Evolutionary conservation across 2,329 filamentous ascomycete species (phyloP).

Genomic region (Penicillium fuscoglaucum): DNA sequence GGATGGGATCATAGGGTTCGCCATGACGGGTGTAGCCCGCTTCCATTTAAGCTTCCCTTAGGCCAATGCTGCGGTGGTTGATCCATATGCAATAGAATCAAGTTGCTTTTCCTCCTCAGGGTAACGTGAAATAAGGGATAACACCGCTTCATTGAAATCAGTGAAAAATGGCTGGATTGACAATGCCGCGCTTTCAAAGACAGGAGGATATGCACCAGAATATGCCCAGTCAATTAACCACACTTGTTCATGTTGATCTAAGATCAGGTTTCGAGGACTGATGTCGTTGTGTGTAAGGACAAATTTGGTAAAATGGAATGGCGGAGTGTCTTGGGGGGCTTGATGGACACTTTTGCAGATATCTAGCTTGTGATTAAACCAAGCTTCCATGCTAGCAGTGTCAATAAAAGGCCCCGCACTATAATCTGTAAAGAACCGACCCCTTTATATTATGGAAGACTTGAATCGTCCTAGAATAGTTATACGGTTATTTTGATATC

Average conservation of each 20-base stretch:
- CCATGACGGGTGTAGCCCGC: no score
- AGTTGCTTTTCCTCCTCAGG: conserved; percentile 21
- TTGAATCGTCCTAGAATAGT: no score
- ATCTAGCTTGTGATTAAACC: conserved; percentile 33
- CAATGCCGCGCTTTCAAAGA: conserved; percentile 22
- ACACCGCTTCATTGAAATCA: conserved; percentile 23
- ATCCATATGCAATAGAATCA: conserved; percentile 23
- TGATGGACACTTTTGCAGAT: conserved; percentile 20
- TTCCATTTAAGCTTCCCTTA: conserved; percentile 1
- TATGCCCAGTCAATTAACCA: conserved; percentile 24
- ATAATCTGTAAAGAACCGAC: conserved; percentile 26
- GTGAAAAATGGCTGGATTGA: conserved; percentile 17
- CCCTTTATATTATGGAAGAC: no score
- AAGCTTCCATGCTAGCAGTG: conserved; percentile 21
- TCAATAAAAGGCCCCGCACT: conserved; percentile 25
- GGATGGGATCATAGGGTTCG: no score
- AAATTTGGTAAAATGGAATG: conserved; percentile 22
- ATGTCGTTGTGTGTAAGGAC: conserved; percentile 24
- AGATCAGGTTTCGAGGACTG: conserved; percentile 26
- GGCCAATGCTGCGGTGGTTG: conserved; percentile 19
- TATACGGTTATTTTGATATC: no score
- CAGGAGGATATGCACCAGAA: conserved; percentile 28
- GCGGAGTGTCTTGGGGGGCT: conserved; percentile 15
- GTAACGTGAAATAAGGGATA: conserved; percentile 20
- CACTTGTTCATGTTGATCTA: conserved; percentile 13